Evolutionary conservation across 208 protist genomes (phyloP), one percentile per base, ranked within the genome.

Genomic region (Leishmania gerbilli): DNA sequence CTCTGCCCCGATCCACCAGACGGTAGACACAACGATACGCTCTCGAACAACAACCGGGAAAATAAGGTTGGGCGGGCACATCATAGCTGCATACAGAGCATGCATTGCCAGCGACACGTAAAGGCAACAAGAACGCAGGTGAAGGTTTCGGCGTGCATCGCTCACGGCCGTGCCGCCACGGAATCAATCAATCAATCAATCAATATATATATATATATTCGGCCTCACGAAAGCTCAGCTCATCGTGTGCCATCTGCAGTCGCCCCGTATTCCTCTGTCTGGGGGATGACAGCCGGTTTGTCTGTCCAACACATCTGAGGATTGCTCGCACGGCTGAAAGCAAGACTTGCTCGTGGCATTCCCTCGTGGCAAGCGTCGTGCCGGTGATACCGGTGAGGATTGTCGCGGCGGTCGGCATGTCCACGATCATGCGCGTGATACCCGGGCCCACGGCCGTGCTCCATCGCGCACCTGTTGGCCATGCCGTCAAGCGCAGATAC

Each of bases 381-480:
- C 65, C 49, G 3, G 47, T 55, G 9, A 47, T 72, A 17, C 56
- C 45, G 31, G 76, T 79, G 53, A n/a, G 19, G 40, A 71, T 71
- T 6, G 47, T 40, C 51, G 67, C 42, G 3, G 49, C 60, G 11
- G 42, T 71, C 24, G 24, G 45, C 21, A 42, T 65, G 37, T n/a
- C 60, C 27, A 42, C 40, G 40, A 71, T 27, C 9, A 71, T 37
- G 75, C 65, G 55, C 1, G n/a, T 55, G 9, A 47, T 72, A 17
- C 56, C 45, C 7, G 71, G 76, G 13, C 40, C 76, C 8, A 79
- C 62, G 8, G 45, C 62, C 27, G 62, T n/a, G 62, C 62, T 72
- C 60, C 62, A 77, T 84, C 8, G 80, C 42, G 8, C 82, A 27
- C 76, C 89, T 84, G 31, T 69, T 37, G 76, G 62, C 27, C 71